Percentiles rank a stretch among this genome's conserved stretches.
Evolutionary conservation across 345 rosid genomes (phyloP).

Genomic region (Lepidium aucheri): DNA sequence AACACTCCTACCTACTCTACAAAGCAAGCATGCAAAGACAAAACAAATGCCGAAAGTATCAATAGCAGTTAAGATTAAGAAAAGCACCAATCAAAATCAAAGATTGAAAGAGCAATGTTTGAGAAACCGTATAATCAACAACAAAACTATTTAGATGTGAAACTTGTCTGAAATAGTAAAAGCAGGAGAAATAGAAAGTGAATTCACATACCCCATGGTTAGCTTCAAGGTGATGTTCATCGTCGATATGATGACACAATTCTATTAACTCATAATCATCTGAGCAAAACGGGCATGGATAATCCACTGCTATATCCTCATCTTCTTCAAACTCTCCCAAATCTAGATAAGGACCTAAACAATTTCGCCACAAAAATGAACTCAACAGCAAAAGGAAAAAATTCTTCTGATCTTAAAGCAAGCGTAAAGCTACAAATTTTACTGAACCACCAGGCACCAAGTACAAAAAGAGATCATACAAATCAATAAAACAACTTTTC

Average conservation of each 20-base stretch:
- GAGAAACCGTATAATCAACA: background rate
- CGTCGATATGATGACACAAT: slow-evolving; percentile 22
- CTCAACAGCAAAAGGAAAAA: background rate
- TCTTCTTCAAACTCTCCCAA: slow-evolving; percentile 22
- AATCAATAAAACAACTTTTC: background rate
- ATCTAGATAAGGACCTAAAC: slow-evolving; percentile 11
- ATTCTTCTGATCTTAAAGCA: background rate
- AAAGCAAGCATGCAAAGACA: background rate
- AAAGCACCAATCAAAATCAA: background rate
- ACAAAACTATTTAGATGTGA: background rate
- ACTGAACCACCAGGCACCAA: background rate
- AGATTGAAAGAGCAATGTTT: background rate
- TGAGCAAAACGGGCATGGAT: slow-evolving; percentile 25
- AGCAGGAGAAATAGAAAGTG: background rate
- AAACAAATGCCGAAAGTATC: background rate
- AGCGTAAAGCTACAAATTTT: slow-evolving; percentile 13
- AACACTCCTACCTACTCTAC: background rate
- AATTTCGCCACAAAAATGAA: background rate
- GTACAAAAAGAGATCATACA: background rate
- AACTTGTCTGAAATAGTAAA: background rate
- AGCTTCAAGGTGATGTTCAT: slow-evolving; percentile 22
- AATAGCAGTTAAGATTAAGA: background rate
- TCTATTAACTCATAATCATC: slow-evolving; percentile 25
- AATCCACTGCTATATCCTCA: slow-evolving; percentile 13
- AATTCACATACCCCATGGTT: slow-evolving; percentile 21